Conservation (phyloP, 768 basidiomycete genomes). For the Mycena venus region DNA sequence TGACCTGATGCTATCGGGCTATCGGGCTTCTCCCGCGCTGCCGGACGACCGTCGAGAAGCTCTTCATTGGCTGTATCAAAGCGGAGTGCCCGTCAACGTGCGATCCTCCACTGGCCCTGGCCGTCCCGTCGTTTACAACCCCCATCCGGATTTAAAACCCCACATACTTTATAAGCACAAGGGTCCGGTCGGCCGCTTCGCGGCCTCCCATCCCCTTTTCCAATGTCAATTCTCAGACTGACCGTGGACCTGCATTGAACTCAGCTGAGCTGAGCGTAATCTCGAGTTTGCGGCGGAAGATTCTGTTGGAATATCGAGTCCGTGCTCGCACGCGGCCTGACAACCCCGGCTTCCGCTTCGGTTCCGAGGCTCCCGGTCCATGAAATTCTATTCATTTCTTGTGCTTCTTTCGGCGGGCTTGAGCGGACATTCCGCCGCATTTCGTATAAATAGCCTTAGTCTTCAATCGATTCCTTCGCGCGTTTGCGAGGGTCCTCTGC, state of each 20-base stretch:
- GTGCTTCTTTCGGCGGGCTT: no score
- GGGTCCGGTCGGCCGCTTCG: not conserved
- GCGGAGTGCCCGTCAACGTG: not conserved
- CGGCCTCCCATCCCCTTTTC: not conserved
- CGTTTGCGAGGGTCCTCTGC: no score
- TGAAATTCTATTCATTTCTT: no score
- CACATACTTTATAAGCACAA: not conserved
- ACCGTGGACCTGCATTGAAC: not conserved
- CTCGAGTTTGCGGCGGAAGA: not conserved
- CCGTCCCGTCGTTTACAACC: not conserved
- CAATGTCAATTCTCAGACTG: no score
- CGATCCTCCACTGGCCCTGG: not conserved
- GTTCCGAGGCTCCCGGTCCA: no score
- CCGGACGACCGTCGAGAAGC: not conserved
- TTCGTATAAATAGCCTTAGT: no score
- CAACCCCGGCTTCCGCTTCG: no score
- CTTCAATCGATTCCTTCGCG: no score
- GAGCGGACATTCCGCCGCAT: no score
- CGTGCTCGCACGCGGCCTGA: no score
- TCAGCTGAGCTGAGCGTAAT: not conserved
- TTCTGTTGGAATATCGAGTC: no score
- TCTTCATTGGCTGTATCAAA: not conserved
- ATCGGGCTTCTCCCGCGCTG: conserved; percentile 1
- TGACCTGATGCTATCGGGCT: conserved; percentile 3
- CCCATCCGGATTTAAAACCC: not conserved